These are phyloP conservation scores for Euphorbia schlechtendalii DNA, from an alignment of 441 rosid species.

Conservation along the genomic window DNA sequence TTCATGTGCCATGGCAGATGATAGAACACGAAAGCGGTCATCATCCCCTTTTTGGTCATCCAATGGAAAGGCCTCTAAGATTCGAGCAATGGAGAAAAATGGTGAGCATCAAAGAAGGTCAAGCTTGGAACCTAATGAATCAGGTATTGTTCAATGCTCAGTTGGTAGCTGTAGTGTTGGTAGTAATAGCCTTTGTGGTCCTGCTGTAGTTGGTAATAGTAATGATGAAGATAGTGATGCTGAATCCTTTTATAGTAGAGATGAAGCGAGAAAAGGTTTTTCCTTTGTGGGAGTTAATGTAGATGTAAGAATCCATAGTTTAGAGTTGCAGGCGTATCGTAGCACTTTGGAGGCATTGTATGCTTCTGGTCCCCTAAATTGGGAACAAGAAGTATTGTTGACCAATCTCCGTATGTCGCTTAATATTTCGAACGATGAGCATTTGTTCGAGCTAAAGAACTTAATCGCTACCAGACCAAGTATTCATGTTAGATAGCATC, in stretches of 20 bases:
- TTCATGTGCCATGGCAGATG: conserved; percentile 29
- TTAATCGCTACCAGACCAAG: conserved; percentile 44
- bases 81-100: conserved; percentile 27
- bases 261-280: too few species aligned
- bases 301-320: conserved; percentile 41
- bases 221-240: conserved; percentile 50
- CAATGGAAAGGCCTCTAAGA: conserved; percentile 33
- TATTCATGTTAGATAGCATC: conserved; percentile 31
- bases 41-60: conserved; percentile 30
- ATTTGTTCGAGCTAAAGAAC: conserved; percentile 64
- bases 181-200: conserved; percentile 33
- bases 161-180: conserved; percentile 68
- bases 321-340: conserved; percentile 60
- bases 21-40: conserved; percentile 37
- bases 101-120: conserved; percentile 17
- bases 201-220: conserved; percentile 21
- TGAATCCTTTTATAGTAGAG: too few species aligned
- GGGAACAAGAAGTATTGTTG: conserved; percentile 71
- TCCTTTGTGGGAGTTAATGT: conserved; percentile 27
- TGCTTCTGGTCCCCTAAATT: conserved; percentile 69
- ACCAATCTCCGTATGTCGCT: conserved; percentile 57
- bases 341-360: conserved; percentile 43
- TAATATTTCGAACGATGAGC: conserved; percentile 68
- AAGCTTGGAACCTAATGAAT: conserved; percentile 33
- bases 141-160: conserved; percentile 43